A percentile compares a stretch with the other conserved stretches of the same genome.
Conservation (phyloP, 345 rosid species). For the Populus tremula region DNA sequence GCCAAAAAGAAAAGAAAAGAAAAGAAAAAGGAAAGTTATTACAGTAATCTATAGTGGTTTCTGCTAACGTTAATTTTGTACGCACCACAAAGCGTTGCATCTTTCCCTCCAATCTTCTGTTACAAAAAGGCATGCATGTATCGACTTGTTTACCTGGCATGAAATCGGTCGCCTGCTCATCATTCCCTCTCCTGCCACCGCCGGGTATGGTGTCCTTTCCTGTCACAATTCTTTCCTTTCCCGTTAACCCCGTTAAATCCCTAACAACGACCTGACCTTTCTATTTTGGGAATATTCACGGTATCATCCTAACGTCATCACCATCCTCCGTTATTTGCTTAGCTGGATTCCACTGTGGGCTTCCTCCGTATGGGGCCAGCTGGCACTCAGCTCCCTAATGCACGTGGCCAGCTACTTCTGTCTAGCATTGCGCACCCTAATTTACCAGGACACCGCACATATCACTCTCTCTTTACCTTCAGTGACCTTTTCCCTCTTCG, state of each 20-base stretch:
- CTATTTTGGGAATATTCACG: neutral
- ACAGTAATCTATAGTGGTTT: too few relatives aligned
- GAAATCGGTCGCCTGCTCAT: conserved; percentile 31
- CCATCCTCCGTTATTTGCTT: conserved; percentile 21
- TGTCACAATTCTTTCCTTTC: conserved; percentile 25
- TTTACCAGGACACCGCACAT: neutral
- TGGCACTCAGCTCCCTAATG: conserved; percentile 24
- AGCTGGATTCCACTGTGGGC: conserved; percentile 36
- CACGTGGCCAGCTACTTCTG: conserved; percentile 44
- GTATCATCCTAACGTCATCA: conserved; percentile 11
- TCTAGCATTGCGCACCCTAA: neutral
- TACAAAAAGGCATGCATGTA: neutral
- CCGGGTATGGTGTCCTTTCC: neutral
- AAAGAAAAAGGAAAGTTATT: too few relatives aligned
- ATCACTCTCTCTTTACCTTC: neutral
- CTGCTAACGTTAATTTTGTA: too few relatives aligned
- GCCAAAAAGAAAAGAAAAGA: too few relatives aligned
- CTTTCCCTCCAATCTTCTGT: neutral
- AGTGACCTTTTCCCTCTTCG: neutral
- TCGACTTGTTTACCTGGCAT: conserved; percentile 24
- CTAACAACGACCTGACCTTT: too few relatives aligned
- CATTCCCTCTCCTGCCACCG: conserved; percentile 27
- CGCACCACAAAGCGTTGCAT: neutral
- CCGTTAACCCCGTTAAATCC: neutral
- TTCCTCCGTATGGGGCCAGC: conserved; percentile 30